Percentiles rank a stretch among this genome's conserved stretches.
Conservation (phyloP, 345 rosid species). For the Lumnitzera littorea region DNA sequence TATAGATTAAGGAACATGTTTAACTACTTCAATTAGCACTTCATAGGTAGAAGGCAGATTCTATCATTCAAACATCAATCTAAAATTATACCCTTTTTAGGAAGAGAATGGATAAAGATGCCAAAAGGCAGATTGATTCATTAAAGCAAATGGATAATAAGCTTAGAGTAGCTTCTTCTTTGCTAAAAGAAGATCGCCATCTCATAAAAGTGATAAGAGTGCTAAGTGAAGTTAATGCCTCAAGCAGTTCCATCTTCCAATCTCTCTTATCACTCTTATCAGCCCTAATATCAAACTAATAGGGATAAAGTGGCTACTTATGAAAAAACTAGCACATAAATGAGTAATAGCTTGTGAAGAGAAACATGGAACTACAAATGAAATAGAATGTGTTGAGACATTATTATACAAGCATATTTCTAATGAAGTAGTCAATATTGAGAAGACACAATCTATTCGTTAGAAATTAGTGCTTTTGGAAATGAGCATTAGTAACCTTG, state of each 20-base stretch:
- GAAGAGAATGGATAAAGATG: constrained; percentile 51
- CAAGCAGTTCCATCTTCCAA: constrained; percentile 29
- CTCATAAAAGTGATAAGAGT: constrained; percentile 30
- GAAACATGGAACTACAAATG: constrained; percentile 26
- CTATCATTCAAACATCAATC: constrained; percentile 19
- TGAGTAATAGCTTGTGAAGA: constrained; percentile 26
- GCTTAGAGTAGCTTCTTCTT: not conserved
- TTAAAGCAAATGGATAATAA: constrained; percentile 46
- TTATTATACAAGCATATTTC: constrained; percentile 8
- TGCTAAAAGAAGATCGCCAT: constrained; percentile 24
- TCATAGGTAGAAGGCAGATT: constrained; percentile 47
- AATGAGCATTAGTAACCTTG: constrained; percentile 33
- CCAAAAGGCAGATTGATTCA: constrained; percentile 28
- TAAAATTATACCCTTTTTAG: constrained; percentile 27
- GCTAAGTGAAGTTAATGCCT: constrained; percentile 29
- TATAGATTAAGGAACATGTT: constrained; percentile 39
- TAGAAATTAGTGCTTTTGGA: constrained; percentile 41
- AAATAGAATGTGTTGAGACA: constrained; percentile 35
- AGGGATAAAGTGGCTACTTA: constrained; percentile 35
- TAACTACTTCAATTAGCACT: constrained; percentile 51
- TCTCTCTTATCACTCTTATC: constrained; percentile 28
- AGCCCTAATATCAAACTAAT: constrained; percentile 17
- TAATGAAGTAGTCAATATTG: constrained; percentile 1
- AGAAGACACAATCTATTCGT: constrained; percentile 22
- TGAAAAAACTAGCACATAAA: constrained; percentile 37